Evolutionary conservation across 129 eudicot genomes (phyloP).

Genomic region (Glebionis coronaria): DNA sequence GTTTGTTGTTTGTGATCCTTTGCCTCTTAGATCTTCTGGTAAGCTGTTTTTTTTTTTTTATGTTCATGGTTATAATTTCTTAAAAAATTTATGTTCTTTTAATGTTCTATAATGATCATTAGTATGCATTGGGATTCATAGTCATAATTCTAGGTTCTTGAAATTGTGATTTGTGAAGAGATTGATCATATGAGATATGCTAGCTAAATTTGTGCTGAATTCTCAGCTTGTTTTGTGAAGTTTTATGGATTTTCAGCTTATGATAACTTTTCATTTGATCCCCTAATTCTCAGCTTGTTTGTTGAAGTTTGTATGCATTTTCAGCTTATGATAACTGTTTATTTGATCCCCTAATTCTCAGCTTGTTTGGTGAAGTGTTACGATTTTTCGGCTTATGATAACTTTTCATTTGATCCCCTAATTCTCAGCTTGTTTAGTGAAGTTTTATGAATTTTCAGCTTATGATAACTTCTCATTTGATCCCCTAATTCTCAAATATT

Average conservation of each 20-base stretch:
- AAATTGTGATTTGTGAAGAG: slow-evolving; percentile 14
- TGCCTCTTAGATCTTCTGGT: slow-evolving; percentile 68
- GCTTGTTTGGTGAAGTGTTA: slow-evolving; percentile 6
- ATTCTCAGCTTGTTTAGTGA: too few relatives aligned
- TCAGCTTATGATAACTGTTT: too few relatives aligned
- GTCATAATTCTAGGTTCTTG: slow-evolving; percentile 17
- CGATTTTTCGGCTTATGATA: neutral
- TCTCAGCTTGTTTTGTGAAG: slow-evolving; percentile 8
- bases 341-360: slow-evolving; percentile 4
- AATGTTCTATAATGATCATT: neutral
- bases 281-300: too few relatives aligned
- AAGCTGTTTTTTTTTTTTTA: slow-evolving; percentile 30
- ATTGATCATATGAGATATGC: slow-evolving; percentile 17
- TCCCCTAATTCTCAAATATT: slow-evolving; percentile 3
- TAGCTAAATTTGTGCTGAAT: slow-evolving; percentile 1
- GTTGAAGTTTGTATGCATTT: too few relatives aligned
- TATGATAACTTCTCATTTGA: neutral
- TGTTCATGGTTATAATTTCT: slow-evolving; percentile 1
- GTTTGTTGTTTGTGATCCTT: slow-evolving; percentile 36
- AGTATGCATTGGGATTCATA: slow-evolving; percentile 4
- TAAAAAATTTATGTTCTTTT: slow-evolving; percentile 9
- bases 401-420: neutral
- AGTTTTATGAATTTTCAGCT: too few relatives aligned
- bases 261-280: neutral
- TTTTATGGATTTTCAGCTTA: neutral